These are phyloP conservation scores for Colletotrichum agaves DNA, from an alignment of 2,329 filamentous ascomycete species.

Conservation along the genomic window DNA sequence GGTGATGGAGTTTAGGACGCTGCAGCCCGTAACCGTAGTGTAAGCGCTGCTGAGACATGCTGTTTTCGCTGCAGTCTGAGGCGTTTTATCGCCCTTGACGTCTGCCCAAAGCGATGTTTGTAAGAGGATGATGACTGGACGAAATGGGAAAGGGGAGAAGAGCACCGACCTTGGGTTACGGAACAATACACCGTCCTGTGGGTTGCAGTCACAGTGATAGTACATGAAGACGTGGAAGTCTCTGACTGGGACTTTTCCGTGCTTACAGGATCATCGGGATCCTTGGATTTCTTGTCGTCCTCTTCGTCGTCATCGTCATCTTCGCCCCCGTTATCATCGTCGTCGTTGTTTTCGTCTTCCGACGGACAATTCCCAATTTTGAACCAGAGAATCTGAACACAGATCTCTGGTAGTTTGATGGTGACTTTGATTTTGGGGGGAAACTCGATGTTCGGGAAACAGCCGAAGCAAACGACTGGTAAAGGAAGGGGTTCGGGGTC, in stretches of 20 bases:
- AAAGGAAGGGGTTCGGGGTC: not conserved
- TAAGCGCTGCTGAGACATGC: not conserved
- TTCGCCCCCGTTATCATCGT: not conserved
- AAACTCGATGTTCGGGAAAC: not conserved
- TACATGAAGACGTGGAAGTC: constrained; percentile 1
- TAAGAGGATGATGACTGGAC: not conserved
- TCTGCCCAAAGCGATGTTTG: not conserved
- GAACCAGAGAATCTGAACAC: not conserved
- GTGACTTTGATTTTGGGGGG: not conserved
- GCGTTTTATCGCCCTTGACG: not conserved
- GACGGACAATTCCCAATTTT: constrained; percentile 1
- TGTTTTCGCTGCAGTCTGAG: not conserved
- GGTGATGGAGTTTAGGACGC: not conserved
- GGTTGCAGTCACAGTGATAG: not conserved
- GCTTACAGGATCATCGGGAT: not conserved
- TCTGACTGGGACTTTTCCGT: not conserved
- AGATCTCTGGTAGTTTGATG: not conserved
- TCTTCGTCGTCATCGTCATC: not conserved
- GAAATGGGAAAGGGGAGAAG: not conserved
- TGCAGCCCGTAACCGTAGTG: not conserved
- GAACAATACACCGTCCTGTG: not conserved
- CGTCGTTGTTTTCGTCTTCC: not conserved
- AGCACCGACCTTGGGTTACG: not conserved
- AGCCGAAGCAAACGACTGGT: not conserved
- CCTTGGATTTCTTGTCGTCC: not conserved